Base-by-base conservation (phyloP, 345 rosid species). In the Gossypium ekmanianum region DNA sequence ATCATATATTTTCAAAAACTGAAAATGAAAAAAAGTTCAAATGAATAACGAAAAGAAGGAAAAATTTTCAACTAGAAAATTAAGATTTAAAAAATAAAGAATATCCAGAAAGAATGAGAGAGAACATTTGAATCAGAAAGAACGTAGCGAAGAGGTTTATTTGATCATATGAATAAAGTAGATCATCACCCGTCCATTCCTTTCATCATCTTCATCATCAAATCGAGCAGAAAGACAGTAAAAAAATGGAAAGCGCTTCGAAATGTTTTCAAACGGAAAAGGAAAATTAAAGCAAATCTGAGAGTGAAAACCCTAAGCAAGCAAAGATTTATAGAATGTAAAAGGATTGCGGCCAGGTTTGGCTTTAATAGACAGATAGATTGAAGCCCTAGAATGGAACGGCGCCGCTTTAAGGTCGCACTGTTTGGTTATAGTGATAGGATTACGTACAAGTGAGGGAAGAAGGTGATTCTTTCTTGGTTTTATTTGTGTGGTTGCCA, bases 101-200 rank as follows among this genome's bases (percentile, higher is more conserved):
- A 14, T 4, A 51, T 34, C 39, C 39, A 14, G 55, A 16, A 54
- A 2, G 9, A 6, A 54, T 54, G 17, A 54, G 9, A 54, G 12
- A 54, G 12, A 57, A 22, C 3, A 20, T 20, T 34, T 57, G 62
- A 57, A 57, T 57, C 62, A 57, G 62, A 57, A 57, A 57, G 62
- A 57, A 57, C 62, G 62, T 57, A 57, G 62, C 62, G 62, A 57
- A 57, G 62, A 20, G 62, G 22, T 54, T 54, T 57, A 9, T 56
- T 8, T 22, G 29, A 57, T 57, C 62, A 57, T 57, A 2, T 22
- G 62, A 57, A 57, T 18, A 57, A 57, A 57, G 5, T 10, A 17
- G 16, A 57, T 57, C 62, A 57, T 57, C 62, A 57, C 62, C 29
- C 16, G 0, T 22, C 26, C 22, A 57, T 57, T 57, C 22, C 62